These are phyloP conservation scores for Globomyces pollinis-pini DNA, from an alignment of 192 early-diverging fungal species.

Conservation along the genomic window DNA sequence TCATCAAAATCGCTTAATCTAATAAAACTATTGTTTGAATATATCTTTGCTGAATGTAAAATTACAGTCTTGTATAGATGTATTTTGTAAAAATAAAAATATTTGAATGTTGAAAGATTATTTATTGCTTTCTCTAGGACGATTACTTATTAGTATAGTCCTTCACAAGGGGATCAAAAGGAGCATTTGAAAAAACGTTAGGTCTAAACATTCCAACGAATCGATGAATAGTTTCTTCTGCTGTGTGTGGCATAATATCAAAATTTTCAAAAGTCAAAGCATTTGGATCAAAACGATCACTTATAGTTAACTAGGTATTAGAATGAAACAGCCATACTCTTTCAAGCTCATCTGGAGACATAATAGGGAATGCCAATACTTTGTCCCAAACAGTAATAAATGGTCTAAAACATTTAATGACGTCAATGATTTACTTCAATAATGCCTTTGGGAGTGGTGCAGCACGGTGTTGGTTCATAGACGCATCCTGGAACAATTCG, in stretches of 20 bases:
- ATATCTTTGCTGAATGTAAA: too few species aligned
- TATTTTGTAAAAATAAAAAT: too few species aligned
- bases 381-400: conserved; percentile 52
- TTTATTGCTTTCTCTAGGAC: too few species aligned
- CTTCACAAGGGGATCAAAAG: conserved; percentile 29
- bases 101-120: too few species aligned
- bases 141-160: conserved; percentile 2
- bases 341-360: conserved; percentile 82
- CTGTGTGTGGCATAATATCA: conserved; percentile 67
- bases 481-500: conserved; percentile 60
- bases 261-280: conserved; percentile 81
- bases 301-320: conserved; percentile 56
- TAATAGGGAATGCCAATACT: conserved; percentile 63
- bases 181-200: conserved; percentile 21
- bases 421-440: conserved; percentile 48
- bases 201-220: conserved; percentile 76
- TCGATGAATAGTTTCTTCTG: conserved; percentile 75
- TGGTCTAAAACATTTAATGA: conserved; percentile 22
- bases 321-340: conserved; percentile 34
- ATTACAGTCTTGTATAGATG: too few species aligned
- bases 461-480: conserved; percentile 49
- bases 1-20: conserved; percentile 29
- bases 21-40: too few species aligned
- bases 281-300: conserved; percentile 60
- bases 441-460: conserved; percentile 67